Conservation (phyloP, 208 protist genomes). For the Blechomonas ayalai region DNA sequence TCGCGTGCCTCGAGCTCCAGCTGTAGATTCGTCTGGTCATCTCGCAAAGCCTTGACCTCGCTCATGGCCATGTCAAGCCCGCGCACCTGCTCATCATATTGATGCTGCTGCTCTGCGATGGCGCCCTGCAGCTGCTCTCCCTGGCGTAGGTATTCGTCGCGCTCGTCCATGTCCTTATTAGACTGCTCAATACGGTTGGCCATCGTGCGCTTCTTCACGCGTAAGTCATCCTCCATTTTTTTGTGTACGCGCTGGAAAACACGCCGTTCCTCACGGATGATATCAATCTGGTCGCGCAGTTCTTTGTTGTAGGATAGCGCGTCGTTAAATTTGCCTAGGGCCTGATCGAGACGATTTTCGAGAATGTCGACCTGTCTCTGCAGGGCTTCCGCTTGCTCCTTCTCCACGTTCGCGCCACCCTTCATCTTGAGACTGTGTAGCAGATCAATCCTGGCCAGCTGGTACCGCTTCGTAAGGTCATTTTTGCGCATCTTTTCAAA, state of each 20-base stretch:
- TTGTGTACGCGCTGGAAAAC: slow-evolving; percentile 97
- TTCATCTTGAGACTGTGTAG: slow-evolving; percentile 79
- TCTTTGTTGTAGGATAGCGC: slow-evolving; percentile 92
- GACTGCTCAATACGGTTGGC: slow-evolving; percentile 92
- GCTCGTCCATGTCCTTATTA: slow-evolving; percentile 94
- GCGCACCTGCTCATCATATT: slow-evolving; percentile 66
- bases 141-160: slow-evolving; percentile 82
- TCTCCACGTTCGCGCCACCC: slow-evolving; percentile 87
- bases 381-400: slow-evolving; percentile 84
- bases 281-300: slow-evolving; percentile 94
- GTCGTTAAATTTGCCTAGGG: slow-evolving; percentile 95
- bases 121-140: slow-evolving; percentile 70
- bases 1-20: slow-evolving; percentile 78
- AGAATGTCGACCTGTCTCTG: slow-evolving; percentile 92
- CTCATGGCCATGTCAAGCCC: slow-evolving; percentile 77
- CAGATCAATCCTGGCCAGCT: slow-evolving; percentile 80
- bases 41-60: slow-evolving; percentile 84
- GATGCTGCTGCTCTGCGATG: slow-evolving; percentile 72
- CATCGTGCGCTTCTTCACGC: slow-evolving; percentile 91
- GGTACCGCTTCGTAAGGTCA: slow-evolving; percentile 79
- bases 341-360: slow-evolving; percentile 94
- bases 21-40: slow-evolving; percentile 74
- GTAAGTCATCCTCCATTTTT: slow-evolving; percentile 92
- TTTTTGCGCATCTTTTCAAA: slow-evolving; percentile 91
- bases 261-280: slow-evolving; percentile 92